Percentiles rank a stretch among this genome's conserved stretches.
These are phyloP conservation scores for Xylaria digitata DNA, from an alignment of 2,329 filamentous ascomycete species.

Conservation along the genomic window DNA sequence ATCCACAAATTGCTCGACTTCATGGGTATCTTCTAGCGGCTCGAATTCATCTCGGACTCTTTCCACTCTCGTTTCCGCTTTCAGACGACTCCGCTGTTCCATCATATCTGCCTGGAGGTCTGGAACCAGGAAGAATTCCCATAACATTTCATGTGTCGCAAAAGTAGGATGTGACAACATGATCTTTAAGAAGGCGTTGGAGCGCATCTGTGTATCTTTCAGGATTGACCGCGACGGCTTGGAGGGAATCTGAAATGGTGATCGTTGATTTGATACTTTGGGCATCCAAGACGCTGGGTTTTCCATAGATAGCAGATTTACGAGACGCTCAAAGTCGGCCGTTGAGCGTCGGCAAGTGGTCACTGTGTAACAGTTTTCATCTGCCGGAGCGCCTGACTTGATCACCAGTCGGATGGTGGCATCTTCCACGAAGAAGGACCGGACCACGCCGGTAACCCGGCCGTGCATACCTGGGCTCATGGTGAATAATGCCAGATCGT, in stretches of 20 bases:
- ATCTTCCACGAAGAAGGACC: conserved; percentile 97
- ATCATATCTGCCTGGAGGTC: conserved; percentile 92
- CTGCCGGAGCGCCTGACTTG: conserved; percentile 91
- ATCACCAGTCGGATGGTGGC: conserved; percentile 91
- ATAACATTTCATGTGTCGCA: conserved; percentile 94
- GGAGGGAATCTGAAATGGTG: conserved; percentile 92
- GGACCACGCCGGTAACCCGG: conserved; percentile 89
- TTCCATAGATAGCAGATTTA: conserved; percentile 84
- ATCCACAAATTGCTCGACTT: conserved; percentile 92
- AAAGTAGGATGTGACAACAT: conserved; percentile 92
- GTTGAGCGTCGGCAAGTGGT: conserved; percentile 92
- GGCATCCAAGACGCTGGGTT: conserved; percentile 97
- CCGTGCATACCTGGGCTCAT: conserved; percentile 77
- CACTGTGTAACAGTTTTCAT: conserved; percentile 85
- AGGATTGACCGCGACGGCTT: conserved; percentile 89
- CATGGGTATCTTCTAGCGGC: conserved; percentile 82
- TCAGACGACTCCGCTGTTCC: conserved; percentile 85
- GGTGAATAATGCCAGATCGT: conserved; percentile 89
- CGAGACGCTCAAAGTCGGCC: conserved; percentile 89
- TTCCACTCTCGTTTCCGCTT: conserved; percentile 84
- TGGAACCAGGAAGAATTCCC: conserved; percentile 98
- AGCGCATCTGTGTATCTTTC: conserved; percentile 85
- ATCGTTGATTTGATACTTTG: conserved; percentile 78
- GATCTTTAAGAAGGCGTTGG: conserved; percentile 89
- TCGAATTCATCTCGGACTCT: conserved; percentile 89